Evolutionary conservation across 208 protist genomes (phyloP), one percentile per base, ranked within the genome.

Genomic region (Endotrypanum monterogeii): DNA sequence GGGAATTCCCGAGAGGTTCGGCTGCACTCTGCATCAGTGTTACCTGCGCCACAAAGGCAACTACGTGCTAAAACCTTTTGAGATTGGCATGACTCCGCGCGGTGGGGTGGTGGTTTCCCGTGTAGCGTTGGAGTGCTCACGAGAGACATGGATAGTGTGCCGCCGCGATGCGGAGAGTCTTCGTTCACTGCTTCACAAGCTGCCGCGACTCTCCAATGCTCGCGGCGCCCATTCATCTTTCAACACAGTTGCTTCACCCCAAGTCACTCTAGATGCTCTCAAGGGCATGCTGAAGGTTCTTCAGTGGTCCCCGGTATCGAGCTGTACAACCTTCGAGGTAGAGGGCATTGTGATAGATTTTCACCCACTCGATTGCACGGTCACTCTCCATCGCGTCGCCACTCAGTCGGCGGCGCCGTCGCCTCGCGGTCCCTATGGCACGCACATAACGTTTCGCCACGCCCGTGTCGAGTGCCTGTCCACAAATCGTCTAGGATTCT

Each of bases 1-100:
- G 6, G 73, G 58, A 2, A 48, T 9, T 16, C 71, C 77, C 23
- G 39, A 50, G 30, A 74, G 79, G 73, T 54, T 79, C n/a, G 81
- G 76, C 73, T 85, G 81, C 81, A 85, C 81, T 35, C 50, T 85
- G 72, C 81, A 72, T 16, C 62, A 70, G 28, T 71, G 68, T 32
- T 74, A 74, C 70, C 58, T 85, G 62, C 78, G 71, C 58, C 77
- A 69, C 54, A 67, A 69, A 52, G 72, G 30, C 37, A 58, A 28
- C 35, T 80, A 76, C 46, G 58, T 87, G 5, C 12, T 87, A 39
- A 55, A 75, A 39, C 83, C 83, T 46, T 7, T 87, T 3, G 79
- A 77, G 48, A 76, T 84, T 57, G 71, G 69, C 61, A 80, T 84
- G 79, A 73, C 62, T 2, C 51, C 78, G 0, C 68, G 57, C 60